phyloP scores from a whole-genome alignment of 257 asterid species.

The Solanum acaule region DNA sequence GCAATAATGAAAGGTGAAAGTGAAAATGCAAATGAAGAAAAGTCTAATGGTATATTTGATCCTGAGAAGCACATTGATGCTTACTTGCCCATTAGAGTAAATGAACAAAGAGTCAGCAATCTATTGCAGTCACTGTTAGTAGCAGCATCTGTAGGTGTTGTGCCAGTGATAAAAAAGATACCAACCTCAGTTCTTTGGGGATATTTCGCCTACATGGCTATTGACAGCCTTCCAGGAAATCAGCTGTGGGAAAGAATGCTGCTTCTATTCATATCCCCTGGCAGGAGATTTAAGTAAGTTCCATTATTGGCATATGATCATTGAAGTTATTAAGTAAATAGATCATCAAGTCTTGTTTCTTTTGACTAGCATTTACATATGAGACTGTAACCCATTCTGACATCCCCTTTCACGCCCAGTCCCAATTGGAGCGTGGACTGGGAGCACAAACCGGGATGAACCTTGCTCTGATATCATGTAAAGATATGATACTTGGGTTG shows the following conservation, averaged over 20 bases:
- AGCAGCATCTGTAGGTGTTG: conserved; percentile 33
- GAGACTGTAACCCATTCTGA: not conserved
- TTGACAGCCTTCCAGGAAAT: conserved; percentile 57
- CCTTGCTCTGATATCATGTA: not conserved
- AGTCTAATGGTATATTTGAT: conserved; percentile 16
- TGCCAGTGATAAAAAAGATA: conserved; percentile 43
- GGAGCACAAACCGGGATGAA: not conserved
- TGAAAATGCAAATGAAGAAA: conserved; percentile 3
- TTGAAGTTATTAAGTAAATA: not conserved
- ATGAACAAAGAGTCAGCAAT: conserved; percentile 64
- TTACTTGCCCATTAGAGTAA: conserved; percentile 50
- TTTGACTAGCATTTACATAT: not conserved
- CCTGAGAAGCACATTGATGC: conserved; percentile 39
- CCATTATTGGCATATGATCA: not conserved
- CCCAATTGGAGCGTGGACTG: not conserved
- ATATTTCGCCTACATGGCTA: conserved; percentile 61
- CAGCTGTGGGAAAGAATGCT: conserved; percentile 51
- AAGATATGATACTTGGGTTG: not conserved
- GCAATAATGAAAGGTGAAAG: conserved; percentile 34
- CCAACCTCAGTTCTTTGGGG: conserved; percentile 67
- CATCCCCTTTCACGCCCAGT: not conserved
- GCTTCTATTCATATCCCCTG: conserved; percentile 42
- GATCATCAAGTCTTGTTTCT: not conserved
- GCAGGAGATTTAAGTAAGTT: conserved; percentile 41
- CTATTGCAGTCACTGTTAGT: conserved; percentile 45